Evolutionary conservation across 2,329 filamentous ascomycete genomes (phyloP), one percentile per base, ranked within the genome.

Genomic region (Fusarium tricinctum): DNA sequence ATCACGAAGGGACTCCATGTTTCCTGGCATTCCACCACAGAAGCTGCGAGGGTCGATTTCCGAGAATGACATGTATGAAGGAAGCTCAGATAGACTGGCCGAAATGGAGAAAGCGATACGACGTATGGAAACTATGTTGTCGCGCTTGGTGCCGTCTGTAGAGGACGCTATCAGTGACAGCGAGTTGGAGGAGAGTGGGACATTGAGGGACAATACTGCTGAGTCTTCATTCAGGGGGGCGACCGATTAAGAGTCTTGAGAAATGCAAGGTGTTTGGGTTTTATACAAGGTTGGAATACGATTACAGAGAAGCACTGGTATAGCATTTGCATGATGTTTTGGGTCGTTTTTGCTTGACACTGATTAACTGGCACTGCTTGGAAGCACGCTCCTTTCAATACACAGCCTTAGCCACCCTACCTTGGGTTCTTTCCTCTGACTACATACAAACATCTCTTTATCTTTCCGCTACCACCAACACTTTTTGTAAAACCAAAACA

Each of bases 1-100:
- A 15, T 80, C 80, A 46, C 81, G 86, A 35, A 80, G 86, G 46
- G 86, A 89, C 76, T 88, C 86, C 39, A 86, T 88, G 63, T 88
- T 86, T 59, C 86, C 85, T 0, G 82, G 83, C 1, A 77, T 88
- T 17, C 66, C 77, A 3, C 74, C 73, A 6, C 74, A 73, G 49
- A 86, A 87, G 74, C 75, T 88, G 63, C 81, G 82, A 26, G 78
- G 79, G 2, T 82, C 85, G 8, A 79, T 88, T 58, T 78, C 79
- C 30, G 84, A 85, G 28, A 78, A 80, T 14, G 79, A 82, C 38
- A 84, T 84, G 55, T 75, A 80, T 19, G 81, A 79, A 14, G 79
- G 81, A n/a, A 74, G 88, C 46, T 74, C 78, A 1, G 73, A 75
- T 23, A 79, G 85, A 47, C 72, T 89, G 33, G 81, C 80, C 35